phyloP scores from a whole-genome alignment of 2,329 filamentous ascomycete genomes.

The Paracamarosporium sp. region DNA sequence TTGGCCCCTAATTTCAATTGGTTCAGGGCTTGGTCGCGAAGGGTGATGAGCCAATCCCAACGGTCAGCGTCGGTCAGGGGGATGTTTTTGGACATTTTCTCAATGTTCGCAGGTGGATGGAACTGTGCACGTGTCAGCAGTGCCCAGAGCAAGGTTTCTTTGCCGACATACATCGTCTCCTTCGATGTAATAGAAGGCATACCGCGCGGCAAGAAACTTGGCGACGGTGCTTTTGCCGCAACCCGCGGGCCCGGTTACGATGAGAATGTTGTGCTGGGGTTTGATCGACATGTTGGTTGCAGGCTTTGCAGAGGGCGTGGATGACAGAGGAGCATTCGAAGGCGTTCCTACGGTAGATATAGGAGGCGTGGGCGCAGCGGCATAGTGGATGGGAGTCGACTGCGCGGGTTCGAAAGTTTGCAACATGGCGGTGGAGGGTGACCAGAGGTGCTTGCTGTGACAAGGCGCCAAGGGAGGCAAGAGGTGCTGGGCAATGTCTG shows the following conservation, averaged over 20 bases:
- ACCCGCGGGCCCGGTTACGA: conserved; percentile 61
- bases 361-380: conserved; percentile 35
- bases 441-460: not conserved
- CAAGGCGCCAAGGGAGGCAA: conserved; percentile 11
- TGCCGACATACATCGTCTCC: conserved; percentile 55
- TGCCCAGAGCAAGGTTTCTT: not conserved
- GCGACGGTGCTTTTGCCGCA: conserved; percentile 62
- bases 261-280: conserved; percentile 56
- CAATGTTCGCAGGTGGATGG: conserved; percentile 60
- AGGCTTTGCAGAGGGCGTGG: conserved; percentile 20
- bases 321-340: conserved; percentile 24
- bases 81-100: conserved; percentile 86
- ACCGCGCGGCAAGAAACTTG: conserved; percentile 51
- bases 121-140: conserved; percentile 43
- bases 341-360: conserved; percentile 35
- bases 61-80: conserved; percentile 92
- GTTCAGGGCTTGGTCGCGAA: conserved; percentile 54
- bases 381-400: conserved; percentile 37
- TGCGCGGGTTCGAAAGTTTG: conserved; percentile 41
- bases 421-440: conserved; percentile 34
- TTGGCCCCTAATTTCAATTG: conserved; percentile 43
- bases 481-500: conserved; percentile 13
- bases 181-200: conserved; percentile 57
- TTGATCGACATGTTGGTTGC: conserved; percentile 34
- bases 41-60: conserved; percentile 86